These are phyloP conservation scores for Lecanicillium sp. DNA, from an alignment of 2,329 filamentous ascomycete genomes.

Conservation along the genomic window DNA sequence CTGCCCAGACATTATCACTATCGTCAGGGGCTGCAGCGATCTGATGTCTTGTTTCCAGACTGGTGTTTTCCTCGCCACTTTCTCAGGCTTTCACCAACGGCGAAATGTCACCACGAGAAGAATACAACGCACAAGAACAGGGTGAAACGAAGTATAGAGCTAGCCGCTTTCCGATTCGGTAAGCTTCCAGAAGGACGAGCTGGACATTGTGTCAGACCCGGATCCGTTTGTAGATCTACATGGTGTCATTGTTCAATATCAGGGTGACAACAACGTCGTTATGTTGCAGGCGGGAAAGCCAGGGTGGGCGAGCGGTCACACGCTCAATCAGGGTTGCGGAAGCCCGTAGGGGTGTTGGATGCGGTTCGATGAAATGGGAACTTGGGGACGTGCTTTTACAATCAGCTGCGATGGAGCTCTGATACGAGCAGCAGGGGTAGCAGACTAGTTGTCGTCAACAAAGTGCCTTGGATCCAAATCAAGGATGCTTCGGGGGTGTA, in stretches of 20 bases:
- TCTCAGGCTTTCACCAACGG: no score
- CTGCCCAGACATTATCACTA: no score
- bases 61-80: no score
- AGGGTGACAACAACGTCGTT: constrained; percentile 18
- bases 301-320: constrained; percentile 12
- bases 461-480: constrained; percentile 13
- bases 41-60: no score
- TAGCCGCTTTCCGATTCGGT: constrained; percentile 12
- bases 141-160: no score
- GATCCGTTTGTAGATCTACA: constrained; percentile 12
- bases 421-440: constrained; percentile 9
- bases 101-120: no score
- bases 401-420: constrained; percentile 8
- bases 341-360: constrained; percentile 10
- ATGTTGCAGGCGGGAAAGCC: constrained; percentile 10
- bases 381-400: constrained; percentile 9
- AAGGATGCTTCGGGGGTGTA: constrained; percentile 11
- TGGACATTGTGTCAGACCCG: constrained; percentile 13
- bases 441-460: constrained; percentile 9
- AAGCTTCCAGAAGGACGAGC: constrained; percentile 11
- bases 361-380: constrained; percentile 10
- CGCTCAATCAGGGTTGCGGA: constrained; percentile 10
- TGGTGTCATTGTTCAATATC: constrained; percentile 14
- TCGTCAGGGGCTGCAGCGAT: no score
- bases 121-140: no score